Conservation (phyloP, 306 rosid genomes). For the Quercus gilva region DNA sequence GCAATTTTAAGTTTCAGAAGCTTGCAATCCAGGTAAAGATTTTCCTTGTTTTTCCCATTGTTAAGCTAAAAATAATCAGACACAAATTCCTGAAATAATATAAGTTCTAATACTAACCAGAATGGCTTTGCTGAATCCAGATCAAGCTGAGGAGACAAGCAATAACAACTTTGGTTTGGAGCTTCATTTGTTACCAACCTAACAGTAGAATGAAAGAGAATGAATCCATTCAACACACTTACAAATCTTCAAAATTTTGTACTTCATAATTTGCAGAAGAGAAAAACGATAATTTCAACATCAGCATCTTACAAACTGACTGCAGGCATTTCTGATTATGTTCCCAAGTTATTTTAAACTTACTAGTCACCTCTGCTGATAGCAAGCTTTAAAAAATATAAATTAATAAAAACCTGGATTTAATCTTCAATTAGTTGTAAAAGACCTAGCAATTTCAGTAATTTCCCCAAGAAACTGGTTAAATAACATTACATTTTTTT, state of each 20-base stretch:
- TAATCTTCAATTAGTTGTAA: not conserved
- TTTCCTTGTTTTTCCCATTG: not conserved
- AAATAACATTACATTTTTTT: not conserved
- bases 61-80: constrained; percentile 4
- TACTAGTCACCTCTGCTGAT: not conserved
- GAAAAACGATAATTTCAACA: not conserved
- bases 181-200: constrained; percentile 68
- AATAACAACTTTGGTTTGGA: constrained; percentile 40
- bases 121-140: constrained; percentile 56
- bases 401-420: too few species aligned
- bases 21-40: not conserved
- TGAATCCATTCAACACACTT: constrained; percentile 18
- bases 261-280: not conserved
- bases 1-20: not conserved
- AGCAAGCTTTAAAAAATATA: not conserved
- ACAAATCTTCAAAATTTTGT: constrained; percentile 8
- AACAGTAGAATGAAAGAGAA: constrained; percentile 23
- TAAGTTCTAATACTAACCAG: constrained; percentile 57
- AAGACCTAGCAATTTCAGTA: not conserved
- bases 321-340: not conserved
- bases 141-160: constrained; percentile 51
- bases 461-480: not conserved
- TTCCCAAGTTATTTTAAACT: not conserved
- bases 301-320: not conserved
- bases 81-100: constrained; percentile 1